These are phyloP conservation scores for Chlorella sorokiniana DNA, from an alignment of 139 green algal species.

Conservation along the genomic window DNA sequence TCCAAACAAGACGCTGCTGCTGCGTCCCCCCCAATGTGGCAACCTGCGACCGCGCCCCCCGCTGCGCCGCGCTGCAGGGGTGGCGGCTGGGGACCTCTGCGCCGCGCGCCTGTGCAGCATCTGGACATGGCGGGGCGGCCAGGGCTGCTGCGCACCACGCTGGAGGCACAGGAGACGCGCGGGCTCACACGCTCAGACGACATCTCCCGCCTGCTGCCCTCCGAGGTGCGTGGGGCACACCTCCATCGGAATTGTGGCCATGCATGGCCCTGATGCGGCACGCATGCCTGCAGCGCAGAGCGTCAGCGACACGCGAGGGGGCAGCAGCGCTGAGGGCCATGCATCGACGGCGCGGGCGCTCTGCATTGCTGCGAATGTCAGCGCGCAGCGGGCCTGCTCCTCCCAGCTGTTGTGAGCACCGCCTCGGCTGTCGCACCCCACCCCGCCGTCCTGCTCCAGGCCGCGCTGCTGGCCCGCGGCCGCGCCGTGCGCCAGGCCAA, in stretches of 20 bases:
- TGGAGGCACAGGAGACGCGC: slow-evolving; percentile 88
- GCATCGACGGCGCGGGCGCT: no score
- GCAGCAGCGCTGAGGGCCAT: no score
- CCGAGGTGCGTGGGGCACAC: slow-evolving; percentile 37
- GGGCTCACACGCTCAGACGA: slow-evolving; percentile 85
- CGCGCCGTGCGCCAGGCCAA: slow-evolving; percentile 75
- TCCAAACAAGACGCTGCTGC: no score
- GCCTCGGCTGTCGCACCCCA: neutral
- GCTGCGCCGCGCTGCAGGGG: no score
- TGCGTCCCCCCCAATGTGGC: no score
- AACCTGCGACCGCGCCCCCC: no score
- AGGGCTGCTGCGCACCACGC: slow-evolving; percentile 79
- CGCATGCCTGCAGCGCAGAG: no score
- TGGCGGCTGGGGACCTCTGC: slow-evolving; percentile 84
- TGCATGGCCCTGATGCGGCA: neutral
- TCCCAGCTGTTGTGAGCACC: no score
- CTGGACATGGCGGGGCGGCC: slow-evolving; percentile 65
- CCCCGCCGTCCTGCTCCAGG: slow-evolving; percentile 19
- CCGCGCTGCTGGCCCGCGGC: slow-evolving; percentile 72
- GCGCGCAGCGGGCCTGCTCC: no score
- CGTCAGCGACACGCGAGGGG: no score
- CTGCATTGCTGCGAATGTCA: no score
- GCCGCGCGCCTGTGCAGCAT: slow-evolving; percentile 69
- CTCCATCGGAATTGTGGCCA: neutral
- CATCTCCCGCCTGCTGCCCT: slow-evolving; percentile 83